Base-by-base conservation (phyloP, 495 filamentous ascomycete species). In the Tuber magnatum region DNA sequence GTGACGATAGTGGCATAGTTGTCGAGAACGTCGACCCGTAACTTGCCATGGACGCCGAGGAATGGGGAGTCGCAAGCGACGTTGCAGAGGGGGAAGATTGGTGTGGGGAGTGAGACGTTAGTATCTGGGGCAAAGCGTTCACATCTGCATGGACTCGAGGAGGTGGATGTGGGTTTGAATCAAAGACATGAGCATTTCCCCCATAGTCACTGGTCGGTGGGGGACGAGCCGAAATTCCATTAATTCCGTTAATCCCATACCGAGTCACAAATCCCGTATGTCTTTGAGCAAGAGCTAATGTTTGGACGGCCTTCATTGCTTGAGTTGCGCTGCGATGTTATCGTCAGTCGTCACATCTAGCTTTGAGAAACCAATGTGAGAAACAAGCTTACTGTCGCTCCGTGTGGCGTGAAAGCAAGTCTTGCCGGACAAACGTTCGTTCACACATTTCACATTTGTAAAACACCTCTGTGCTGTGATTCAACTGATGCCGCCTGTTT, bases 371-470 rank as follows among this genome's bases (percentile, higher is more conserved):
- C 56, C 28, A 70, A 69, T 38, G 32, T 32, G 39, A 48, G 44
- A 51, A 75, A 35, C 56, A 65, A 73, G 75, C 81, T 74, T 41
- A 83, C 81, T 83, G 81, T 74, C 81, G 76, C 75, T 83, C 81
- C 24, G 80, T 82, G 75, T 83, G 81, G 38, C 81, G 81, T 73
- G 81, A 81, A 43, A 83, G 70, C 16, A 83, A 75, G 77, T 83
- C 81, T 65, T 83, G 81, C 72, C 81, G 78, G 48, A 83, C 81
- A 76, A 83, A 83, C 41, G 81, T 82, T 75, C 77, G 79, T 40
- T 83, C 81, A 56, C 81, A 83, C 78, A 83, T 77, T 39, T 83
- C 81, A 75, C 81, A 83, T 80, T 83, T 83, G 71, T 82, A 83
- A 75, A 74, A 78, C 18, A 82, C 81, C 65, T 83, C 81, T 39